Evolutionary conservation across 1,284 basidiomycete species (phyloP).

Genomic region (Tilletiaria anomala): DNA sequence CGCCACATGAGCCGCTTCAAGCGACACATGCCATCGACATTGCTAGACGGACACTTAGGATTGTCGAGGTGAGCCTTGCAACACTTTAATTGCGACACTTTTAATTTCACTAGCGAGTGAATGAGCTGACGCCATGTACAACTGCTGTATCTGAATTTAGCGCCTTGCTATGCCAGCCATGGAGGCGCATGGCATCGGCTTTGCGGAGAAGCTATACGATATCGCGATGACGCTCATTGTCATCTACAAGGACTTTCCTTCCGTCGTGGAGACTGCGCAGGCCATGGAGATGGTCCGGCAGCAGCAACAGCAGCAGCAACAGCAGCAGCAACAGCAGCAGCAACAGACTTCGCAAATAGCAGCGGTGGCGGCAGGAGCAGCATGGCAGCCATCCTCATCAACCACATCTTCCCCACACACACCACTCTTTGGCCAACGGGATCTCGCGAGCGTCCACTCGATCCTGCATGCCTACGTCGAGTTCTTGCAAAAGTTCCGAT

Average conservation of each 20-base stretch:
- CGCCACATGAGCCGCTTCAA: conserved; percentile 9
- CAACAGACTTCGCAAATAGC: conserved; percentile 2
- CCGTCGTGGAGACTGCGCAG: not conserved
- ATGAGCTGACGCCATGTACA: too few species aligned
- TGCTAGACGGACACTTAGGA: not conserved
- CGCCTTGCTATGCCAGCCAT: conserved; percentile 13
- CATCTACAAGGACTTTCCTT: conserved; percentile 13
- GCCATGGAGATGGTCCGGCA: not conserved
- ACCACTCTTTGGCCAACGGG: too few species aligned
- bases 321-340: not conserved
- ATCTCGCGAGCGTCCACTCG: conserved; percentile 17
- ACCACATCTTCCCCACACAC: too few species aligned
- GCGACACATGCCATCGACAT: conserved; percentile 23
- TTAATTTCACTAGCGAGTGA: too few species aligned
- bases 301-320: not conserved
- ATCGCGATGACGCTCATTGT: conserved; percentile 23
- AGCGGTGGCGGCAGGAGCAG: not conserved
- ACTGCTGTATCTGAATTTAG: too few species aligned
- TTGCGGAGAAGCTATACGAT: conserved; percentile 23
- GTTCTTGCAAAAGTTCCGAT: conserved; percentile 17
- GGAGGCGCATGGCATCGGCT: conserved; percentile 27
- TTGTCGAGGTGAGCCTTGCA: too few species aligned
- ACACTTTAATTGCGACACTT: too few species aligned
- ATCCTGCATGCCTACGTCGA: conserved; percentile 23
- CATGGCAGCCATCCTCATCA: too few species aligned